These are phyloP conservation scores for Neophaeococcomyces mojaviensis DNA, from an alignment of 2,329 filamentous ascomycete species.

Conservation along the genomic window DNA sequence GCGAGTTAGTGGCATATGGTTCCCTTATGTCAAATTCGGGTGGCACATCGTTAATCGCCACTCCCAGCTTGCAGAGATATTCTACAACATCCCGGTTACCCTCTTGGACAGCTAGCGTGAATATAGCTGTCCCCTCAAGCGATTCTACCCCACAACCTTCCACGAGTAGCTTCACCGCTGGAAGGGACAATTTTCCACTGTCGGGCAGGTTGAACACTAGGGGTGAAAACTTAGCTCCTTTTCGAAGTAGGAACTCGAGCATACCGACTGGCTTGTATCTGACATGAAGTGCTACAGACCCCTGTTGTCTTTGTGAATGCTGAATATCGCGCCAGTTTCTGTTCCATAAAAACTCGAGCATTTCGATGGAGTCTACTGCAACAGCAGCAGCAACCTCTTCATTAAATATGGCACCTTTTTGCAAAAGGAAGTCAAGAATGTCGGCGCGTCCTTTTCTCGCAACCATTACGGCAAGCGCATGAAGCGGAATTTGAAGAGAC, in stretches of 20 bases:
- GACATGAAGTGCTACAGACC: not conserved
- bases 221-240: constrained; percentile 2
- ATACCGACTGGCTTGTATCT: not conserved
- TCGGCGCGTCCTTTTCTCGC: not conserved
- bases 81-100: constrained; percentile 6
- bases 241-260: constrained; percentile 6
- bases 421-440: not conserved
- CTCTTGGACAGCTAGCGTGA: constrained; percentile 3
- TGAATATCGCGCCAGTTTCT: not conserved
- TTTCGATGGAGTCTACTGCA: not conserved
- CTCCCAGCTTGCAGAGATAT: constrained; percentile 7
- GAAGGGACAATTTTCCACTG: constrained; percentile 3
- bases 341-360: constrained; percentile 1
- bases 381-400: not conserved
- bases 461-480: constrained; percentile 1
- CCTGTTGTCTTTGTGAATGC: not conserved
- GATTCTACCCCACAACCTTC: constrained; percentile 2
- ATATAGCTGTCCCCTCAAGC: constrained; percentile 2
- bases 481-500: not conserved
- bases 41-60: constrained; percentile 4
- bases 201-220: constrained; percentile 1
- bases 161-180: constrained; percentile 5
- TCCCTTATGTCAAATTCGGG: constrained; percentile 4
- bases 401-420: not conserved
- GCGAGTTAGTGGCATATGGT: constrained; percentile 6